These are phyloP conservation scores for Volvariella surrecta DNA, from an alignment of 1,284 basidiomycete genomes.

Conservation along the genomic window DNA sequence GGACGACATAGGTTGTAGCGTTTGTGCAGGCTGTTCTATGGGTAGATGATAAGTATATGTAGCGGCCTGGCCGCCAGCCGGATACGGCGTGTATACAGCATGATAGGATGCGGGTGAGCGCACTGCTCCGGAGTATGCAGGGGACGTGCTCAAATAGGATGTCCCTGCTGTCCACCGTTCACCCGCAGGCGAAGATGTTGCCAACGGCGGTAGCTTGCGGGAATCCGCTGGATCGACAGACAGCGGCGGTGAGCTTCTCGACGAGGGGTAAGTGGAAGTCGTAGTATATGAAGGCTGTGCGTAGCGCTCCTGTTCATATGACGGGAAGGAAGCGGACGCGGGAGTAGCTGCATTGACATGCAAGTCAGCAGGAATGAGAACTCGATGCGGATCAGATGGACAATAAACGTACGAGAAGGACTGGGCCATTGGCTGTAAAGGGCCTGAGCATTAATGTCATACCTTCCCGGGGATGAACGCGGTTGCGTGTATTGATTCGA, in stretches of 20 bases:
- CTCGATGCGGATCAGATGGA: slow-evolving; percentile 9
- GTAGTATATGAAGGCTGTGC: slow-evolving; percentile 1
- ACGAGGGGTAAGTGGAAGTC: slow-evolving; percentile 17
- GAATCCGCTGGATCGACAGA: not conserved
- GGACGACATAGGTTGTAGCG: not conserved
- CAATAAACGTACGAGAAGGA: slow-evolving; percentile 34
- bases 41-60: not conserved
- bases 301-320: slow-evolving; percentile 10
- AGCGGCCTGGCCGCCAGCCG: not conserved
- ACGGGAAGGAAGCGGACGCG: slow-evolving; percentile 12
- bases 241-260: slow-evolving; percentile 23
- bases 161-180: not conserved
- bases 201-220: not conserved
- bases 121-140: not conserved
- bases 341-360: no score
- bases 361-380: no score
- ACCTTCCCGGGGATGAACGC: slow-evolving; percentile 49
- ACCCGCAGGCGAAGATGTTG: not conserved
- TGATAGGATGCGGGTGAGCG: not conserved
- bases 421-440: slow-evolving; percentile 47
- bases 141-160: not conserved
- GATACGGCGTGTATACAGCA: not conserved
- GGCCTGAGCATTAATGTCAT: slow-evolving; percentile 41
- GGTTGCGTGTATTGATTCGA: slow-evolving; percentile 53
- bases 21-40: not conserved